Evolutionary conservation across 1,284 basidiomycete genomes (phyloP).

Genomic region (Amylostereum areolatum): DNA sequence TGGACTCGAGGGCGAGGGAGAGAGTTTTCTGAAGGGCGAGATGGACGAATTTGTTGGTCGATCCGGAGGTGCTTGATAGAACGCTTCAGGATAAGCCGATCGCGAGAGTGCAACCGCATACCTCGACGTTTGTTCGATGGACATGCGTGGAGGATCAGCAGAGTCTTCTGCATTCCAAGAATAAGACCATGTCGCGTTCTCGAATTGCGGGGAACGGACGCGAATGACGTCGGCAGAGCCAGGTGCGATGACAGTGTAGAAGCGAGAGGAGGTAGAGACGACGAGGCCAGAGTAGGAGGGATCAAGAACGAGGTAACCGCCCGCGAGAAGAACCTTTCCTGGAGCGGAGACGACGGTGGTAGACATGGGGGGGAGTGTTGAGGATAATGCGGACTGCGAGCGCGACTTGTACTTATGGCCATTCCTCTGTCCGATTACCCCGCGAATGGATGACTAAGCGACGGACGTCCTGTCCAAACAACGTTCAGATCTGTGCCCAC

Average conservation of each 20-base stretch:
- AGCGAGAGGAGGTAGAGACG: conserved; percentile 87
- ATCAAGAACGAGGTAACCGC: conserved; percentile 93
- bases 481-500: too few relatives aligned
- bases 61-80: conserved; percentile 13
- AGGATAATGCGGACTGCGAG: too few relatives aligned
- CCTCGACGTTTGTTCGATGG: conserved; percentile 38
- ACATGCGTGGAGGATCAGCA: conserved; percentile 19
- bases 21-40: conserved; percentile 80
- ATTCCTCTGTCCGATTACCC: too few relatives aligned
- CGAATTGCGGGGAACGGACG: conserved; percentile 90
- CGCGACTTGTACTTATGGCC: too few relatives aligned
- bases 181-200: conserved; percentile 77
- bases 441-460: too few relatives aligned
- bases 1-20: conserved; percentile 55
- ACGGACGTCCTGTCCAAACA: too few relatives aligned
- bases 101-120: conserved; percentile 14
- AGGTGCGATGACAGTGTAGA: conserved; percentile 71
- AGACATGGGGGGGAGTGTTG: conserved; percentile 27
- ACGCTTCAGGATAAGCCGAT: conserved; percentile 25
- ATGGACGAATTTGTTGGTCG: conserved; percentile 87
- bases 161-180: conserved; percentile 37
- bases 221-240: conserved; percentile 38
- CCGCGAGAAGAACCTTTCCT: conserved; percentile 93
- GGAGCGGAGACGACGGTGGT: conserved; percentile 80
- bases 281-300: conserved; percentile 78